Conservation (phyloP, 306 rosid genomes). For the Quercus wislizeni region DNA sequence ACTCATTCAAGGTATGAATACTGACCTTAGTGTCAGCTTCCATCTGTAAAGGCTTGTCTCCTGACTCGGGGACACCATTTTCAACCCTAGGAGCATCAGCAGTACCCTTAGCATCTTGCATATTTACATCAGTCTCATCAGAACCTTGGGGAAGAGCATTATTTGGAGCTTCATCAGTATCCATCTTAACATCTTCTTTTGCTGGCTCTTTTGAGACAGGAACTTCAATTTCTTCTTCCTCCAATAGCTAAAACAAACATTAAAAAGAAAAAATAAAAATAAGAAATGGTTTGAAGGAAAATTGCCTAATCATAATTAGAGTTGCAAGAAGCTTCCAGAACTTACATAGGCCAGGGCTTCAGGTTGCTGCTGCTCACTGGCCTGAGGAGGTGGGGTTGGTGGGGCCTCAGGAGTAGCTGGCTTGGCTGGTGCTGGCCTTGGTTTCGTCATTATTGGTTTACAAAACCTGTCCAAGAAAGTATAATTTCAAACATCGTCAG, state of each 20-base stretch:
- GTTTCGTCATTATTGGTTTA: constrained; percentile 84
- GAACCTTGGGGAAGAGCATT: constrained; percentile 48
- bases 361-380: constrained; percentile 41
- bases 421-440: constrained; percentile 66
- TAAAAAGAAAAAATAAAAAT: not conserved
- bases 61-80: constrained; percentile 61
- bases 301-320: not conserved
- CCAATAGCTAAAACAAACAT: constrained; percentile 55
- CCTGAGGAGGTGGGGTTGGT: constrained; percentile 46
- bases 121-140: constrained; percentile 54
- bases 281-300: not conserved
- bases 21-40: constrained; percentile 80
- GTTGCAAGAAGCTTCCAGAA: constrained; percentile 6
- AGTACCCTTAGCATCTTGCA: constrained; percentile 75
- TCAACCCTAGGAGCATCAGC: constrained; percentile 49
- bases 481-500: not conserved
- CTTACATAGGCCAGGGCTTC: constrained; percentile 44
- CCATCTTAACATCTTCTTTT: constrained; percentile 60
- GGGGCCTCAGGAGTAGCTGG: constrained; percentile 61
- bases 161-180: constrained; percentile 65
- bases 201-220: constrained; percentile 60
- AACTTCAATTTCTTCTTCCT: constrained; percentile 86
- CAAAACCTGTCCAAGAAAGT: constrained; percentile 47
- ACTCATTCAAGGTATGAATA: not conserved
- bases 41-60: constrained; percentile 81